Base-by-base conservation (phyloP, 2,329 filamentous ascomycete species). In the Colletotrichum tofieldiae region DNA sequence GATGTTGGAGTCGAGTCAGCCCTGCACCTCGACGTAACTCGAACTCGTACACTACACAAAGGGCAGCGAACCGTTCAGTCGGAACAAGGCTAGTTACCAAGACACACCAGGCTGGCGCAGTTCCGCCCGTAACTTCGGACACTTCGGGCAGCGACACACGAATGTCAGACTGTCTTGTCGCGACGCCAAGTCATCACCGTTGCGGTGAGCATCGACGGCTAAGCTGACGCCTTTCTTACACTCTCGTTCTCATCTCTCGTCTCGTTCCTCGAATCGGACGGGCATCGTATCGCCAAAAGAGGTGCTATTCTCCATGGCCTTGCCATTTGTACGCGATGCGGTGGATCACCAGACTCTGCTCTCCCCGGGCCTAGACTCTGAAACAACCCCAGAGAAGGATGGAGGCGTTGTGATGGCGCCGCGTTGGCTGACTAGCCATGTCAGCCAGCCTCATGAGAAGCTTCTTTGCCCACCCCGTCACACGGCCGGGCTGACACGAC, bases 391-490 rank as follows among this genome's bases (percentile, higher is more conserved):
- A 7, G 7, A 20, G 35, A 8, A n/a, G n/a, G 29, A 37, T 20
- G 23, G 35, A 39, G 45, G 60, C 47, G 47, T 41, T 23, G 49
- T 45, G 37, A 54, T 29, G 47, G 51, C 63, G 29, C 37, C 37
- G 45, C 45, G 29, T 16, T 29, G 52, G 47, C 65, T 62, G 26
- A 52, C 55, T 45, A 23, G 37, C 23, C 45, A 43, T n/a, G 32
- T 43, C 64, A 66, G 55, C 55, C 54, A 66, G 64, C 64, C 64
- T 60, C 63, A 39, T 9, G 32, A 35, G n/a, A 58, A 66, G 32
- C 54, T 54, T 66, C 52, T 8, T 29, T 39, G 16, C 8, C 37
- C 37, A 20, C 39, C 26, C 7, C 12, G 32, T 35, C n/a, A 18
- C 16, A 18, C 29, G 51, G 51, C 52, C n/a, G 29, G 63, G 54